phyloP scores from a whole-genome alignment of 1,139 yeast species.

The Eremothecium cymbalariae region DNA sequence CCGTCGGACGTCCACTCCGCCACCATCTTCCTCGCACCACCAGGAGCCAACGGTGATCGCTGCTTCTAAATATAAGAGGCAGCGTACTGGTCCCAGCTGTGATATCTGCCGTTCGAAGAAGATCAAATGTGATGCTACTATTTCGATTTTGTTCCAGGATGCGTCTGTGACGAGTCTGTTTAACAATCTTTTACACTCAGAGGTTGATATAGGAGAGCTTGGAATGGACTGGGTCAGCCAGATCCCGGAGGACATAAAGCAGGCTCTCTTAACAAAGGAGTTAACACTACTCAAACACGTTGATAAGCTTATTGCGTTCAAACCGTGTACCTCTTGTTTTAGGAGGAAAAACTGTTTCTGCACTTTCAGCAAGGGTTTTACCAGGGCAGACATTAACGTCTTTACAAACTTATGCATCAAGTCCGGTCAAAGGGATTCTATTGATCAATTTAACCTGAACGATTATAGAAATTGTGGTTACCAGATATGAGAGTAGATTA shows the following conservation, averaged over 20 bases:
- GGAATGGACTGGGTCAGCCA: slow-evolving; percentile 1
- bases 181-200: slow-evolving; percentile 9
- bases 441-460: slow-evolving; percentile 21
- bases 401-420: slow-evolving; percentile 19
- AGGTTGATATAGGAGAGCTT: slow-evolving; percentile 1
- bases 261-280: slow-evolving; percentile 6
- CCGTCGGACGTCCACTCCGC: neutral
- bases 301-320: slow-evolving; percentile 27
- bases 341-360: slow-evolving; percentile 14
- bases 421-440: slow-evolving; percentile 13
- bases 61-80: slow-evolving; percentile 36
- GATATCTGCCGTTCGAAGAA: slow-evolving; percentile 65
- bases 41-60: slow-evolving; percentile 9
- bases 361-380: slow-evolving; percentile 27
- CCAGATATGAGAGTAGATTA: slow-evolving; percentile 3
- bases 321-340: slow-evolving; percentile 26
- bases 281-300: slow-evolving; percentile 23
- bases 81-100: slow-evolving; percentile 69
- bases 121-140: slow-evolving; percentile 68
- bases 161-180: slow-evolving; percentile 14
- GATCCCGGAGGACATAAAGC: slow-evolving; percentile 6
- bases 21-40: slow-evolving; percentile 1
- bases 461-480: slow-evolving; percentile 27
- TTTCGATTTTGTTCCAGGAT: slow-evolving; percentile 31
- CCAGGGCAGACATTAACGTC: slow-evolving; percentile 27